A percentile compares a stretch with the other conserved stretches of the same genome.
Conservation (phyloP, 495 filamentous ascomycete species). For the Podospora pseudocomata region DNA sequence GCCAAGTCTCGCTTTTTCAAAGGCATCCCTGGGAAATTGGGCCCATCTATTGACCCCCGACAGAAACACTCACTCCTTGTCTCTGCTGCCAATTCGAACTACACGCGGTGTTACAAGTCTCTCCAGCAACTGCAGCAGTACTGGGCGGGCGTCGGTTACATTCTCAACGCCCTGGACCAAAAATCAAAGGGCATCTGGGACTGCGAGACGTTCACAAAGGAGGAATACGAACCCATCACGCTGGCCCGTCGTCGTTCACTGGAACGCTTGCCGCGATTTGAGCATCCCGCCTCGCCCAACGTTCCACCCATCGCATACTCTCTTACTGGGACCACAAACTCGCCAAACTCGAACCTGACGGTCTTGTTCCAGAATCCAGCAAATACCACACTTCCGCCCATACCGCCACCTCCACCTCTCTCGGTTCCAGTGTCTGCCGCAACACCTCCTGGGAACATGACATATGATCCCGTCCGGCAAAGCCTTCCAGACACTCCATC, state of each 20-base stretch:
- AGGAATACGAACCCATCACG: slow-evolving; percentile 69
- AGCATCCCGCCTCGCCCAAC: slow-evolving; percentile 37
- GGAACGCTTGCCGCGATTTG: slow-evolving; percentile 29
- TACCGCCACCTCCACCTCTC: slow-evolving; percentile 21
- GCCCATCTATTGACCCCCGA: slow-evolving; percentile 35
- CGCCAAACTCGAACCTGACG: slow-evolving; percentile 72
- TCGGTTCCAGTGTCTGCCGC: slow-evolving; percentile 34
- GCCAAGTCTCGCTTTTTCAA: slow-evolving; percentile 19
- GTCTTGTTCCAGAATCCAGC: slow-evolving; percentile 58
- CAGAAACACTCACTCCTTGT: slow-evolving; percentile 70
- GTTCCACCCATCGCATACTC: slow-evolving; percentile 67
- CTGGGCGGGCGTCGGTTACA: slow-evolving; percentile 84
- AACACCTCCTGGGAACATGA: slow-evolving; percentile 49
- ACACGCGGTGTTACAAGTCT: slow-evolving; percentile 76
- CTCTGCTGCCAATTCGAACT: slow-evolving; percentile 72
- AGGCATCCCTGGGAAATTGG: slow-evolving; percentile 1
- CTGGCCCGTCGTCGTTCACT: slow-evolving; percentile 52
- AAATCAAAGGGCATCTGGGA: slow-evolving; percentile 81
- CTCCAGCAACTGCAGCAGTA: slow-evolving; percentile 70
- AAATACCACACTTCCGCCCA: slow-evolving; percentile 18
- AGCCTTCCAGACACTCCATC: slow-evolving; percentile 42
- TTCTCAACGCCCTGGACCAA: slow-evolving; percentile 79
- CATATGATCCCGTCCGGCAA: slow-evolving; percentile 51
- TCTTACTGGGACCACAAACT: slow-evolving; percentile 76
- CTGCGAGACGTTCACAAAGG: slow-evolving; percentile 70